Evolutionary conservation across 345 rosid genomes (phyloP), one percentile per base, ranked within the genome.

Genomic region (Citrus unshiu): DNA sequence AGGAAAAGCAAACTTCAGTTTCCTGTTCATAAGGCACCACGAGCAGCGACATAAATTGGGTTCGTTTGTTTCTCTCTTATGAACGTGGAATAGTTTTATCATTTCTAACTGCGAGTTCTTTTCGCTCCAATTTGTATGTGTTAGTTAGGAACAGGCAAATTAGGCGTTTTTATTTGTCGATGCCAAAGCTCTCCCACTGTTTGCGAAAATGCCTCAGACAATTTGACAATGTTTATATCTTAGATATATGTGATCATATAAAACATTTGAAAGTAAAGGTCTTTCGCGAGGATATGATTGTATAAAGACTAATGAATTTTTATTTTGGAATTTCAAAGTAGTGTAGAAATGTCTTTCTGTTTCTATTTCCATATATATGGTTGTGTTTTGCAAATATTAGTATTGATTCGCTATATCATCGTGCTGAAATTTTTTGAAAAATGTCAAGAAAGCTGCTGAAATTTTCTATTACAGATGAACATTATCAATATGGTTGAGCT

Each of bases 151-250:
- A 9, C 3, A 6, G 10, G 7, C 1, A 39, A 29, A 29, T 5
- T 30, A 1, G 7, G 1, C 39, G 5, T n/a, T 25, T 14, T 14
- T 30, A 6, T 51, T 27, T 27, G 39, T 5, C 46, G 39, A 29
- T 8, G 18, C 6, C 8, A 7, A 34, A 18, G 76, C 19, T 8
- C 62, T 10, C n/a, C 22, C 24, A 13, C 22, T 58, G 76, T 57
- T 58, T n/a, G 76, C 14, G 25, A 35, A 73, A 73, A 73, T 24
- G 76, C 65, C 65, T 58, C 76, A 58, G n/a, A 30, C 51, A 58
- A 58, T 13, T 2, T 12, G 12, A 18, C 58, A 57, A 9, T 69
- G 10, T 21, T 35, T 6, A 10, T 34, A 14, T 58, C 32, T n/a
- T 35, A 13, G n/a, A 66, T 2, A 14, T 21, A 37, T 21, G 34